These are phyloP conservation scores for Colletotrichum caudatum DNA, from an alignment of 2,329 filamentous ascomycete species.

Conservation along the genomic window DNA sequence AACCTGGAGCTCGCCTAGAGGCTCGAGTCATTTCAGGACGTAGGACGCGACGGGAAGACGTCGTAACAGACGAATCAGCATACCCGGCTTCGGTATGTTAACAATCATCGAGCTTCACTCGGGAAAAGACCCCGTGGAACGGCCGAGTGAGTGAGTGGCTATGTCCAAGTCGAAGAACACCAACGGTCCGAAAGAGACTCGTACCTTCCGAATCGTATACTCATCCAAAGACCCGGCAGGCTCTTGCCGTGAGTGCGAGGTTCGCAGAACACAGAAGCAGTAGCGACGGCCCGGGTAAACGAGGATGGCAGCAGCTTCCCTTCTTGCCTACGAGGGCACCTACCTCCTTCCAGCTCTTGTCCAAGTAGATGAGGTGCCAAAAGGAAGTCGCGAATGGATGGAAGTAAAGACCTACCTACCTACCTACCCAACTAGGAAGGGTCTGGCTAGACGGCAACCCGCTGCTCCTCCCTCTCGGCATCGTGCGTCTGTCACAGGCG, in stretches of 20 bases:
- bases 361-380: neutral
- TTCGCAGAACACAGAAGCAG: neutral
- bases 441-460: neutral
- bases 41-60: neutral
- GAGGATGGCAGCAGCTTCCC: constrained; percentile 2
- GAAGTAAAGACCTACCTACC: constrained; percentile 2
- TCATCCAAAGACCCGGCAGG: neutral
- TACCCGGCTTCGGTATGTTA: neutral
- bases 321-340: neutral
- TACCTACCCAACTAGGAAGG: neutral
- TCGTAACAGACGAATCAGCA: neutral
- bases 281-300: neutral
- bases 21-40: neutral
- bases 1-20: neutral
- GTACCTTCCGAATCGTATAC: neutral
- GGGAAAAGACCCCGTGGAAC: no score
- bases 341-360: neutral
- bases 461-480: constrained; percentile 14
- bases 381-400: neutral
- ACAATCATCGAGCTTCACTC: neutral
- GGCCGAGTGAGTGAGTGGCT: neutral
- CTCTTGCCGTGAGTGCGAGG: neutral
- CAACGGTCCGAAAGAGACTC: neutral
- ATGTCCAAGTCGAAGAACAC: neutral
- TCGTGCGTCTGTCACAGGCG: neutral